Evolutionary conservation across 192 early-diverging fungal genomes (phyloP).

Genomic region (Coemansia sp.): DNA sequence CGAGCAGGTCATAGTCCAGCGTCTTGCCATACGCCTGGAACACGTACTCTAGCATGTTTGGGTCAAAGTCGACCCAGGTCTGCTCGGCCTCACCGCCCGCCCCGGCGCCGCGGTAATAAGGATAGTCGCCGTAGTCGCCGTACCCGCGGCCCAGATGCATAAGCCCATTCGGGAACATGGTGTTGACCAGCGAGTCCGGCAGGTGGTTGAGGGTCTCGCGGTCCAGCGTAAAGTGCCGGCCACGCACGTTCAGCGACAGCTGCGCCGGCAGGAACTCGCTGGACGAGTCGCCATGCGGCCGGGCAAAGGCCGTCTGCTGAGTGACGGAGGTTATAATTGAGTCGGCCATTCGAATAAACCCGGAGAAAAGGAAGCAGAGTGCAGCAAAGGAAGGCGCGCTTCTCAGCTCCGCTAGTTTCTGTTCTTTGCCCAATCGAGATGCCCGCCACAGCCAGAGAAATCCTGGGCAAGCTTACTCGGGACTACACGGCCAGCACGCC

Average conservation of each 20-base stretch:
- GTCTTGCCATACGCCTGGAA: conserved; percentile 34
- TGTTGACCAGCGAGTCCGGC: conserved; percentile 46
- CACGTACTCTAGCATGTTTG: conserved; percentile 48
- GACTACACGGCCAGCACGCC: conserved; percentile 64
- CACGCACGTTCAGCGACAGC: conserved; percentile 37
- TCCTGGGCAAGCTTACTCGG: conserved; percentile 13
- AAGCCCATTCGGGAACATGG: conserved; percentile 45
- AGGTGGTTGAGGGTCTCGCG: conserved; percentile 48
- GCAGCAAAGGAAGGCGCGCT: not conserved
- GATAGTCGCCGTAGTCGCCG: conserved; percentile 16
- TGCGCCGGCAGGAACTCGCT: conserved; percentile 38
- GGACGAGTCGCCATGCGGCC: conserved; percentile 46
- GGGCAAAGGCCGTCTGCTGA: conserved; percentile 44
- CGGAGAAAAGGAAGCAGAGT: not conserved
- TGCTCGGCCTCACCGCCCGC: conserved; percentile 16
- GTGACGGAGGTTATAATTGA: conserved; percentile 45
- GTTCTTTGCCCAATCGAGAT: not conserved
- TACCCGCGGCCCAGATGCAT: conserved; percentile 25
- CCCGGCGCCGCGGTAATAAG: conserved; percentile 22
- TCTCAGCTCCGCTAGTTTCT: not conserved
- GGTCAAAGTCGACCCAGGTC: conserved; percentile 52
- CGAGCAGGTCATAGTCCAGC: conserved; percentile 25
- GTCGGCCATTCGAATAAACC: conserved; percentile 16
- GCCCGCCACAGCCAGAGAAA: not conserved
- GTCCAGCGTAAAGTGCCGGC: conserved; percentile 43